Evolutionary conservation across 2,329 filamentous ascomycete genomes (phyloP).

Genomic region (Colletotrichum sp.): DNA sequence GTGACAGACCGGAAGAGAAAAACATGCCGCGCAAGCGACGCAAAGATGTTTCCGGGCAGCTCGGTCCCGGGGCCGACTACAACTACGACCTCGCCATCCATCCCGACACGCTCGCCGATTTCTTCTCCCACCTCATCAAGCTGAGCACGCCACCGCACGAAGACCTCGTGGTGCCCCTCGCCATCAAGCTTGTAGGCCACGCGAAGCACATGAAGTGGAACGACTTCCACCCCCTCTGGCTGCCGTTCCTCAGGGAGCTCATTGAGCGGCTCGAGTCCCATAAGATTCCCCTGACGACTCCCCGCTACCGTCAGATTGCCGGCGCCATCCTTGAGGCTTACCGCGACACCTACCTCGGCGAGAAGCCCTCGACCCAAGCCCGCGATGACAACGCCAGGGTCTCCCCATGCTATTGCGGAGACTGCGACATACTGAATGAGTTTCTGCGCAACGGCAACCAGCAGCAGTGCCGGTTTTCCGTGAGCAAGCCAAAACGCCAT

Average conservation of each 20-base stretch:
- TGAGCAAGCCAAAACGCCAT: conserved; percentile 19
- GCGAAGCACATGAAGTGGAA: conserved; percentile 11
- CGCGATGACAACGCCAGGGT: not conserved
- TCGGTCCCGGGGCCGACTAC: not conserved
- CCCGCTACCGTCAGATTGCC: conserved; percentile 28
- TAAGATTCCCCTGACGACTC: conserved; percentile 2
- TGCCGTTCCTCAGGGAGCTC: conserved; percentile 31
- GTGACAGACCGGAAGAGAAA: not conserved
- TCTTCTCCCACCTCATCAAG: not conserved
- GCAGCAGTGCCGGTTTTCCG: conserved; percentile 13
- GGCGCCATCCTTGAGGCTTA: conserved; percentile 25
- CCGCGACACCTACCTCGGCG: conserved; percentile 25
- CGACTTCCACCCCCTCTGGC: conserved; percentile 30
- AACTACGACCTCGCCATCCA: not conserved
- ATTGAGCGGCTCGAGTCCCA: conserved; percentile 12
- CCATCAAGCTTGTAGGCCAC: conserved; percentile 21
- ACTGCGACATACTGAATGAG: conserved; percentile 27
- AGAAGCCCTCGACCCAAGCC: conserved; percentile 5
- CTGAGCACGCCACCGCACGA: conserved; percentile 17
- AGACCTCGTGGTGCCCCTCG: conserved; percentile 23
- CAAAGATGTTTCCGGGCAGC: not conserved
- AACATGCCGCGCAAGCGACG: not conserved
- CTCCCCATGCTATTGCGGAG: conserved; percentile 24
- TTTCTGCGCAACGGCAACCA: conserved; percentile 26
- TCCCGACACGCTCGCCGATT: not conserved